Conservation (phyloP, 208 protist genomes). For the Leishmania aethiopica region DNA sequence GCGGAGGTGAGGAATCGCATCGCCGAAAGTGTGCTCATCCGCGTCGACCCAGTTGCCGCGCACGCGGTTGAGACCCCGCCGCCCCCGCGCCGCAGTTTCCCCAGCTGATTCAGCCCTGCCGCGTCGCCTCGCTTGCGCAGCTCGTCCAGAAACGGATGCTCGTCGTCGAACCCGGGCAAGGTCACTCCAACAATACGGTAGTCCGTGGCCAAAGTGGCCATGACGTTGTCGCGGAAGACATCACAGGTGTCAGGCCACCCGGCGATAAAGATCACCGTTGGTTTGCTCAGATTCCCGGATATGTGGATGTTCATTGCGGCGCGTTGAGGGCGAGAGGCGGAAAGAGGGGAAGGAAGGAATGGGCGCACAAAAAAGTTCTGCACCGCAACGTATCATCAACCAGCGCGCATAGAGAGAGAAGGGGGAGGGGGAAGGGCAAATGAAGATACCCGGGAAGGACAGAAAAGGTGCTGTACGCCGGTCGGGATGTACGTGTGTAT, state of each 20-base stretch:
- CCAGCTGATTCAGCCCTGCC: neutral
- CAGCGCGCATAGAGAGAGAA: neutral
- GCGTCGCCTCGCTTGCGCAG: constrained; percentile 8
- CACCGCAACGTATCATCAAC: neutral
- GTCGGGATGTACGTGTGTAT: neutral
- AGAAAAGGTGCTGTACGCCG: neutral
- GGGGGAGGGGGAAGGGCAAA: neutral
- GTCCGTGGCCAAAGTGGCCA: constrained; percentile 42
- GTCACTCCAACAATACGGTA: constrained; percentile 76
- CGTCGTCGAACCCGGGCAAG: constrained; percentile 62
- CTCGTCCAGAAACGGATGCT: constrained; percentile 45
- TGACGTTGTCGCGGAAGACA: constrained; percentile 76
- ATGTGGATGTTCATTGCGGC: constrained; percentile 75
- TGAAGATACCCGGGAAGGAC: neutral
- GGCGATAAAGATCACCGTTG: constrained; percentile 72
- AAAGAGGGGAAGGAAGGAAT: neutral
- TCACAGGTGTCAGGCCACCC: constrained; percentile 81
- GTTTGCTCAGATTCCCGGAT: constrained; percentile 64
- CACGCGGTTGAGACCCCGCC: neutral
- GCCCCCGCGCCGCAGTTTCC: neutral
- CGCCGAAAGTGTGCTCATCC: neutral
- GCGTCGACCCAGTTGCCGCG: neutral
- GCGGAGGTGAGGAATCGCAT: neutral
- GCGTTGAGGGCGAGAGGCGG: neutral
- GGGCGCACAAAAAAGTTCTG: neutral